Evolutionary conservation across 2,329 filamentous ascomycete genomes (phyloP).

Genomic region (Didymella sp.): DNA sequence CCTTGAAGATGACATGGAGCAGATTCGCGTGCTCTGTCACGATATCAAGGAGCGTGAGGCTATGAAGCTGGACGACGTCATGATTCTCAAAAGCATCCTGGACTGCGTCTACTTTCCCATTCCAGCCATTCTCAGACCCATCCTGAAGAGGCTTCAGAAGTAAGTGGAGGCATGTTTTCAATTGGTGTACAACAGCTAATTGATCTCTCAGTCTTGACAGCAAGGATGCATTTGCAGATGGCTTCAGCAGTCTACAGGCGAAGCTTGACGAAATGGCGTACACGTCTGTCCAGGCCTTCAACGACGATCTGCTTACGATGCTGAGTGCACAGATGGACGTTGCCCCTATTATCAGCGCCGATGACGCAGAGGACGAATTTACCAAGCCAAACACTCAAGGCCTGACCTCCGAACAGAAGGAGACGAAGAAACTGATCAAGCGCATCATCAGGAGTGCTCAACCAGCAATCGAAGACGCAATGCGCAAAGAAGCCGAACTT

Average conservation of each 20-base stretch:
- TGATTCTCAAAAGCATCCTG: constrained; percentile 79
- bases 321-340: constrained; percentile 63
- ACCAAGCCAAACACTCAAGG: constrained; percentile 51
- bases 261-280: constrained; percentile 65
- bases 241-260: constrained; percentile 60
- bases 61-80: constrained; percentile 76
- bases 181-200: constrained; percentile 11
- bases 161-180: constrained; percentile 63
- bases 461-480: constrained; percentile 75
- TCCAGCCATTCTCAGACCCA: constrained; percentile 74
- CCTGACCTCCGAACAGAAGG: constrained; percentile 70
- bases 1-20: constrained; percentile 77
- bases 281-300: constrained; percentile 67
- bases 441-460: constrained; percentile 86
- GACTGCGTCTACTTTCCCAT: constrained; percentile 94
- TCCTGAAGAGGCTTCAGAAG: constrained; percentile 80
- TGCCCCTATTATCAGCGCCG: constrained; percentile 51
- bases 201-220: constrained; percentile 49
- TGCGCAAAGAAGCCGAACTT: constrained; percentile 82
- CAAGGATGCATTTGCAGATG: constrained; percentile 62
- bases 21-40: constrained; percentile 73
- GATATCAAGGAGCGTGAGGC: constrained; percentile 77
- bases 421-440: constrained; percentile 84
- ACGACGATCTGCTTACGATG: constrained; percentile 62
- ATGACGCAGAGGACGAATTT: constrained; percentile 53